Evolutionary conservation across 768 basidiomycete genomes (phyloP), one percentile per base, ranked within the genome.

Genomic region (Scleroderma citrinum): DNA sequence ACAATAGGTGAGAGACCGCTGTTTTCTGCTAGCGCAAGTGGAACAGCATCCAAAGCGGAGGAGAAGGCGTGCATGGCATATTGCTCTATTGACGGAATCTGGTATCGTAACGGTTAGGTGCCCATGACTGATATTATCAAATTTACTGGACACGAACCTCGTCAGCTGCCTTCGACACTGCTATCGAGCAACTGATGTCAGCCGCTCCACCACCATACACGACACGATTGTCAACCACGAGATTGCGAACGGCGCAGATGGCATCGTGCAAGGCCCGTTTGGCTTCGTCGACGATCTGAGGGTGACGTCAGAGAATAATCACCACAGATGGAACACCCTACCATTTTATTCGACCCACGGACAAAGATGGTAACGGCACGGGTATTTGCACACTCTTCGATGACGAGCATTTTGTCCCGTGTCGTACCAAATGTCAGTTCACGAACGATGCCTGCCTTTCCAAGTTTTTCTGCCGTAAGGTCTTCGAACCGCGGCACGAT

Each of bases 51-150:
- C 7, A 99, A 74, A 13, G 96, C 95, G 30, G 90, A 88, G 3
- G 96, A 80, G 66, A 98, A 99, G n/a, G 96, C 94, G 43, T 95
- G 86, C 94, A 99, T 97, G 3, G 96, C 96, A 62, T 99, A 99
- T 74, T 99, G 96, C 70, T 99, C 96, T 60, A 99, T 97, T 24
- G 92, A 80, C 1, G 96, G 86, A 56, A 96, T 95, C 90, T 41
- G 20, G 38, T 11, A 21, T 11, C 17, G 38, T 5, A 29, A 46
- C 23, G 13, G 21, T 38, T 16, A 42, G 31, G 34, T 40, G 19
- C 37, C 47, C 32, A 56, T 36, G 34, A 8, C 11, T 36, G 14
- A 7, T n/a, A 7, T 2, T 39, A 32, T 10, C 31, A 20, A 35
- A n/a, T 44, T 17, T 36, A 38, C 50, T 30, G 31, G 38, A 13